A percentile compares a stretch with the other conserved stretches of the same genome.
These are phyloP conservation scores for Solanum hybrid DNA, from an alignment of 305 asterid species.

Conservation along the genomic window DNA sequence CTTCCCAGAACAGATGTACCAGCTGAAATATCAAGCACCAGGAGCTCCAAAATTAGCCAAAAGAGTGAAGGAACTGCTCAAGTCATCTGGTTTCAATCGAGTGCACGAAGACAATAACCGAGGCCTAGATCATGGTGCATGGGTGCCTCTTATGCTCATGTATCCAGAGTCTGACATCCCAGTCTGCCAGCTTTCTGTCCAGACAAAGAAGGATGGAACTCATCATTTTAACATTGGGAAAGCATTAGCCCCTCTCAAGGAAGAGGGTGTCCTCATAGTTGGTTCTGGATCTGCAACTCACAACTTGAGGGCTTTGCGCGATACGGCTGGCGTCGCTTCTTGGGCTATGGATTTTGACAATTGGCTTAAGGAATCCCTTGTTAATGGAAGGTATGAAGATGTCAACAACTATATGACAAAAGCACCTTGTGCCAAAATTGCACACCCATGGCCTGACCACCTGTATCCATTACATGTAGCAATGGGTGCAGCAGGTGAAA, in stretches of 20 bases:
- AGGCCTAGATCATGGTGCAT: conserved; percentile 90
- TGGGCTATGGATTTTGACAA: conserved; percentile 69
- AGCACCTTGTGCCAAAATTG: conserved; percentile 31
- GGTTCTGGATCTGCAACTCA: conserved; percentile 86
- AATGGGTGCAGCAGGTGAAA: conserved; percentile 52
- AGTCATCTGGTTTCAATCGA: conserved; percentile 38
- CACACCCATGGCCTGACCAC: conserved; percentile 64
- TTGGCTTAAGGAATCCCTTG: conserved; percentile 67
- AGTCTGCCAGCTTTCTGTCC: conserved; percentile 80
- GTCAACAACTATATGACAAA: background rate
- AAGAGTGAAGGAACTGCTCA: conserved; percentile 52
- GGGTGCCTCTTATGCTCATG: conserved; percentile 91
- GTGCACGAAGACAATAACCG: conserved; percentile 54
- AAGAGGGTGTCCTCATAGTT: conserved; percentile 69
- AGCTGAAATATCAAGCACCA: conserved; percentile 77
- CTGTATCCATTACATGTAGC: conserved; percentile 57
- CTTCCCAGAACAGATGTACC: conserved; percentile 65
- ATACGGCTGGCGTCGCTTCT: conserved; percentile 22
- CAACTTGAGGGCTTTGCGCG: conserved; percentile 32
- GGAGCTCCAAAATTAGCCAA: conserved; percentile 68
- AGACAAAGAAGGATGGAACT: conserved; percentile 50
- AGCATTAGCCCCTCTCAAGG: conserved; percentile 63
- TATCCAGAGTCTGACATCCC: conserved; percentile 80
- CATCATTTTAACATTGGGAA: conserved; percentile 64
- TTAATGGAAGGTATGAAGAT: conserved; percentile 42